Conservation (phyloP, 345 rosid genomes). For the Gossypium stocksii region DNA sequence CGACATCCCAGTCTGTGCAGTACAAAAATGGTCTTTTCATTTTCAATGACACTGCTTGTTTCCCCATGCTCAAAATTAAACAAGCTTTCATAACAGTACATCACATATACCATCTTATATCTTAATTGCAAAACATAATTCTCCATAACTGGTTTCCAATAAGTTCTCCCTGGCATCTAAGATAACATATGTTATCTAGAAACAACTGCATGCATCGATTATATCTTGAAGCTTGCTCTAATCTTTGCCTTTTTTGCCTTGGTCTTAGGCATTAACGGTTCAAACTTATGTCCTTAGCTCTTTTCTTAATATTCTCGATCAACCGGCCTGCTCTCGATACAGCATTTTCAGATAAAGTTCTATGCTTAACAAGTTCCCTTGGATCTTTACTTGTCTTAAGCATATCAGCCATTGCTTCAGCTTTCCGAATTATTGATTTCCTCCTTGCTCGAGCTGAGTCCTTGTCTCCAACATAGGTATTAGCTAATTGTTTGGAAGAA, state of each 20-base stretch:
- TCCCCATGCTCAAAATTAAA: neutral
- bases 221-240: neutral
- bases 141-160: neutral
- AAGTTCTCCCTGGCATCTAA: neutral
- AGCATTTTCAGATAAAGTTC: slow-evolving; percentile 32
- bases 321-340: slow-evolving; percentile 25
- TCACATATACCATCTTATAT: neutral
- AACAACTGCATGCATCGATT: neutral
- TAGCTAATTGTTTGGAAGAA: slow-evolving; percentile 58
- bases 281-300: slow-evolving; percentile 12
- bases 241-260: neutral
- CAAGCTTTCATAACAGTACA: neutral
- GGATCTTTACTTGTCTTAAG: slow-evolving; percentile 65
- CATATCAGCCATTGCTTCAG: slow-evolving; percentile 74
- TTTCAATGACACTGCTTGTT: neutral
- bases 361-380: slow-evolving; percentile 44
- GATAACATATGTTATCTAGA: neutral
- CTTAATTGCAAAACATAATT: too few relatives aligned
- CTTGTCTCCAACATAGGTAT: slow-evolving; percentile 31
- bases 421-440: slow-evolving; percentile 53
- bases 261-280: neutral
- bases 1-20: neutral
- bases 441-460: slow-evolving; percentile 43
- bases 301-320: slow-evolving; percentile 25
- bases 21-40: neutral